Base-by-base conservation (phyloP, 2,329 filamentous ascomycete species). In the Ilyonectria destructans region DNA sequence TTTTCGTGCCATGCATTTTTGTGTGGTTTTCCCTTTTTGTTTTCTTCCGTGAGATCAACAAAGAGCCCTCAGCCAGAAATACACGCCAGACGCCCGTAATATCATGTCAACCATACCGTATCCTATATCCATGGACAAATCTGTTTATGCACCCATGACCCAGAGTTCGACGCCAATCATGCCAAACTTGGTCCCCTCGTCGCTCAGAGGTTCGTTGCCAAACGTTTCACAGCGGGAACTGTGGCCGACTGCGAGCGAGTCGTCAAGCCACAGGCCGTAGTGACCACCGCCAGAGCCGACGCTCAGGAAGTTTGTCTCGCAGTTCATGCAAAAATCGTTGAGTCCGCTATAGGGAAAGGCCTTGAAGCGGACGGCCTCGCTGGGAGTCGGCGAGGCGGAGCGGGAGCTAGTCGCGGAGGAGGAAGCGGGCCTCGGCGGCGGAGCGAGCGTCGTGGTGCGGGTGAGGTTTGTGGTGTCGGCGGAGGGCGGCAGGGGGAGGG, bases 251-350 rank as follows among this genome's bases (percentile, higher is more conserved):
- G 96, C 93, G 52, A 98, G 89, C 19, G 89, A 90, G 74, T 96
- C 92, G 79, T 98, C 94, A 13, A 99, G 87, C 96, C 96, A 98
- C 6, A 99, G 85, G 2, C 96, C 96, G 79, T 96, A 98, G 75
- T 93, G 93, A 1, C 96, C 96, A 74, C 97, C 95, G 49, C 87
- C 94, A 62, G 94, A 96, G 12, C 96, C 96, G 21, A 98, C 87
- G 76, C 93, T 96, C 15, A 99, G 82, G 79, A 93, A 98, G 26
- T 91, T 89, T 3, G 90, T 86, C 82, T 98, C 95, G 82, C 96
- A 98, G 77, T 97, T 93, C 73, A 98, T 96, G 85, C 96, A 94
- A 80, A 97, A 99, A 81, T 98, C 96, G 80, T 99, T 98, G 46
- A 97, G 89, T 6, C 96, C 96, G 64, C 93, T 97, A 78, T 98